These are phyloP conservation scores for Lepidium aucheri DNA, from an alignment of 345 rosid species.

Conservation along the genomic window DNA sequence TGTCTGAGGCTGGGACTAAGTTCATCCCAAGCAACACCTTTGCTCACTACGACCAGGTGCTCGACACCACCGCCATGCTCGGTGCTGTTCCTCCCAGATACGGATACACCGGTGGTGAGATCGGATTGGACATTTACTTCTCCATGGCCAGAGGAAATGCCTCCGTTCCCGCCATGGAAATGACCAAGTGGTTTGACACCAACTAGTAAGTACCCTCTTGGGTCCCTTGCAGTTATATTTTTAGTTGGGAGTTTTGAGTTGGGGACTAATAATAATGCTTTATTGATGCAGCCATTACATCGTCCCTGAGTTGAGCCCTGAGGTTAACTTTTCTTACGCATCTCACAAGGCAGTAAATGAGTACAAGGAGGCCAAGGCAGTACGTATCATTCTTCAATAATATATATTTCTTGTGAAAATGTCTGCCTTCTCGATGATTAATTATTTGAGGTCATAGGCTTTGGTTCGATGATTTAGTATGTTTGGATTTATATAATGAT, in stretches of 20 bases:
- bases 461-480: not conserved
- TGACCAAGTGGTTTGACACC: slow-evolving; percentile 99
- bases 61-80: slow-evolving; percentile 91
- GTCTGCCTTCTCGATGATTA: not conserved
- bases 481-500: not conserved
- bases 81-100: slow-evolving; percentile 97
- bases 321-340: slow-evolving; percentile 79
- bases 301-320: slow-evolving; percentile 96
- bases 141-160: slow-evolving; percentile 99
- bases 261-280: not conserved
- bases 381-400: slow-evolving; percentile 32
- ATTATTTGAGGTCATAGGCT: not conserved
- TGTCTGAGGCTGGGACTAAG: slow-evolving; percentile 80
- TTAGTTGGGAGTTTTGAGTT: not conserved
- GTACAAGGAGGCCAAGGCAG: slow-evolving; percentile 95
- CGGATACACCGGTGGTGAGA: slow-evolving; percentile 82
- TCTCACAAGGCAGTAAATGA: slow-evolving; percentile 95
- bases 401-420: not conserved
- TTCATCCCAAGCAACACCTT: slow-evolving; percentile 94
- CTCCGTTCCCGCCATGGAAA: slow-evolving; percentile 96
- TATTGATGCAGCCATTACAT: slow-evolving; percentile 71
- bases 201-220: slow-evolving; percentile 71
- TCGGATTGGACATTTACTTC: slow-evolving; percentile 73
- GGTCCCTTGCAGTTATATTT: not conserved
- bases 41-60: slow-evolving; percentile 87